These are phyloP conservation scores for Ustilago curta DNA, from an alignment of 1,284 basidiomycete genomes.

Conservation along the genomic window DNA sequence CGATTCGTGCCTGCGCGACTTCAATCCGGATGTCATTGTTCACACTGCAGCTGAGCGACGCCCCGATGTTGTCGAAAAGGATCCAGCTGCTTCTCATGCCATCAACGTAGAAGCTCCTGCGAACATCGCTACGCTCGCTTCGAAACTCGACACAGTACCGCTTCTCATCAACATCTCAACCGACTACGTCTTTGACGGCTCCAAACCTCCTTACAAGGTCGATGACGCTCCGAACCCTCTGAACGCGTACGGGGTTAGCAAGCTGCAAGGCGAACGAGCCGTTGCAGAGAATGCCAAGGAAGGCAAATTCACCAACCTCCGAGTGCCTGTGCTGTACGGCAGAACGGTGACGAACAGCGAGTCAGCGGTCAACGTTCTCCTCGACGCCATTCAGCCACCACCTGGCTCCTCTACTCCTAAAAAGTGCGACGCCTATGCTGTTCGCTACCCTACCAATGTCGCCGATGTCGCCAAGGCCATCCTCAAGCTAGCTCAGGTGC, in stretches of 20 bases:
- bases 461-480: constrained; percentile 71
- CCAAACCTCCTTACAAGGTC: constrained; percentile 71
- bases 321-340: constrained; percentile 70
- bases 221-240: constrained; percentile 71
- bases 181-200: constrained; percentile 69
- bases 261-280: constrained; percentile 67
- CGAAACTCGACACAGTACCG: constrained; percentile 56
- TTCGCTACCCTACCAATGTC: constrained; percentile 73
- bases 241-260: constrained; percentile 71
- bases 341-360: constrained; percentile 53
- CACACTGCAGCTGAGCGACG: constrained; percentile 73
- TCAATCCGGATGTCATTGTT: constrained; percentile 71
- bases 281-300: constrained; percentile 55
- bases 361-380: constrained; percentile 66
- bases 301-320: constrained; percentile 68
- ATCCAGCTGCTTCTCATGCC: constrained; percentile 71
- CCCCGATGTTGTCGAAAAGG: constrained; percentile 66
- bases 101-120: constrained; percentile 72
- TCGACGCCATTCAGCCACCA: constrained; percentile 52
- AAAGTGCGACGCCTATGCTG: constrained; percentile 68
- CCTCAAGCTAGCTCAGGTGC: constrained; percentile 66
- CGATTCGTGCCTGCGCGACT: constrained; percentile 67
- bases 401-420: constrained; percentile 14
- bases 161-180: constrained; percentile 72
- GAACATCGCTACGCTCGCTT: constrained; percentile 62